Evolutionary conservation across 495 filamentous ascomycete genomes (phyloP), one percentile per base, ranked within the genome.

Genomic region (Podospora tetraspora): DNA sequence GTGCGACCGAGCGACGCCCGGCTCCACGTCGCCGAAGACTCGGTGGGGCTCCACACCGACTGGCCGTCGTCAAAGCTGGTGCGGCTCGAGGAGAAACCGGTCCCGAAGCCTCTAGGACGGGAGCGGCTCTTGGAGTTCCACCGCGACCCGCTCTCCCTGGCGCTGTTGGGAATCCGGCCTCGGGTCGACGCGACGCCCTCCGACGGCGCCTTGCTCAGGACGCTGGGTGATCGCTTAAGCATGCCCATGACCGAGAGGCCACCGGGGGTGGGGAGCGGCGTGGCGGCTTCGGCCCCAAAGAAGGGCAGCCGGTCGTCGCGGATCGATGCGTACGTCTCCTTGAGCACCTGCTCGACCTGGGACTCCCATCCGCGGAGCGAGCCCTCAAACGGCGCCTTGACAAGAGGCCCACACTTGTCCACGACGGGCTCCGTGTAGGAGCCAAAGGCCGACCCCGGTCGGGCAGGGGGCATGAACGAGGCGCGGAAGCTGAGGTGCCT

Each of bases 31-130:
- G 80, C 82, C 12, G 85, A 86, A 9, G 83, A 95, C 2, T 87
- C 89, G 21, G 92, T 91, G 11, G 95, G 96, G 69, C 91, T 97
- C 91, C 92, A 98, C 27, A 97, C 83, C 3, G 93, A 96, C 57
- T 88, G 91, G 64, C 89, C 87, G 71, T 98, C 95, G 67, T 99
- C 95, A 60, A 98, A 84, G 77, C 92, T 97, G 8, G 94, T 97
- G 22, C 94, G 85, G 73, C 94, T 97, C 2, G 95, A 97, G n/a
- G 89, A 92, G 69, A 96, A 84, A 27, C 90, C 90, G 4, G 91
- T 95, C 58, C 91, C 90, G 71, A 94, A 93, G 10, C 97, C 79
- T 59, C 91, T 84, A 32, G 90, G 90, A 24, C 94, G 86, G 4
- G 93, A 96, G 57, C 94, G 88, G 70, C 91, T 93, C 78, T 97